A percentile compares a stretch with the other conserved stretches of the same genome.
Conservation (phyloP, 768 basidiomycete species). For the Strobilomyces confusus region DNA sequence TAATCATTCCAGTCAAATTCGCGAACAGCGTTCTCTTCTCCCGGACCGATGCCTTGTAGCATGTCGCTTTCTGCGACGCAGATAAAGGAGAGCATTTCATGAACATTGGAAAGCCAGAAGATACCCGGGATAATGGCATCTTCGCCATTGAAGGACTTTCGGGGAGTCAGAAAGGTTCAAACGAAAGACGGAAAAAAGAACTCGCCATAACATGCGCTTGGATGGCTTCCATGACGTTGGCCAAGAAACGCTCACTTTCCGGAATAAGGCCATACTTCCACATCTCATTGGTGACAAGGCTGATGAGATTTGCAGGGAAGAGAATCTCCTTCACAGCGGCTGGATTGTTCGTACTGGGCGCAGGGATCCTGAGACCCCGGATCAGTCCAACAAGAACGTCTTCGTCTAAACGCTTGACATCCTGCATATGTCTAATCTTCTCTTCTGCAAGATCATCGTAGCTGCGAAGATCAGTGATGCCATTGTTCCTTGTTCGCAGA, state of each 20-base stretch:
- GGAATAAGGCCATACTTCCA: conserved; percentile 98
- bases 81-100: conserved; percentile 98
- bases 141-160: conserved; percentile 84
- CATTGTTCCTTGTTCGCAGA: conserved; percentile 60
- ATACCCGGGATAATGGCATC: conserved; percentile 95
- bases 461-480: conserved; percentile 66
- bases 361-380: conserved; percentile 88
- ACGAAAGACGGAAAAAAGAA: conserved; percentile 13
- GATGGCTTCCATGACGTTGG: conserved; percentile 97
- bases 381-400: conserved; percentile 90
- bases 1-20: conserved; percentile 97
- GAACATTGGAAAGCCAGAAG: conserved; percentile 99
- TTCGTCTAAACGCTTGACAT: conserved; percentile 84
- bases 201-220: conserved; percentile 97
- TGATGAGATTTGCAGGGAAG: conserved; percentile 98
- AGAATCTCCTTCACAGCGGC: conserved; percentile 96
- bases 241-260: conserved; percentile 96
- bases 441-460: conserved; percentile 92
- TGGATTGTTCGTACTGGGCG: conserved; percentile 84
- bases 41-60: conserved; percentile 95
- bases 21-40: conserved; percentile 86
- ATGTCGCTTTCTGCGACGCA: conserved; percentile 99
- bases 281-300: conserved; percentile 99
- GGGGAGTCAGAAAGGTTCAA: conserved; percentile 3
- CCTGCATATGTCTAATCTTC: conserved; percentile 91